Evolutionary conservation across 73 alveolate species (phyloP).

Genomic region (Paramecium caudatum): DNA sequence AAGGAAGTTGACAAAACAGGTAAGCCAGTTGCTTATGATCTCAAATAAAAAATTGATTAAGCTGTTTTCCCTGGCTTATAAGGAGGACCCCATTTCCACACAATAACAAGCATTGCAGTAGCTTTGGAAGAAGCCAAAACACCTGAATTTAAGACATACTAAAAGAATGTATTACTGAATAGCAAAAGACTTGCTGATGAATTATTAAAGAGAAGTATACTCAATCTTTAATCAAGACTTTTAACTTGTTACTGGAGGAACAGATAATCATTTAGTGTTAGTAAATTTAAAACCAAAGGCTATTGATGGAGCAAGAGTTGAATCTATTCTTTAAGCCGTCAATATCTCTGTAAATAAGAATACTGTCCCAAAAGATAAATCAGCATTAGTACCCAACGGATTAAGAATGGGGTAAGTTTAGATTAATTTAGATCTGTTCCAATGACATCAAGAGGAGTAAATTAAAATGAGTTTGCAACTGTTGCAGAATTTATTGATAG

Average conservation of each 20-base stretch:
- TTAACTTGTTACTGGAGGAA: slow-evolving; percentile 91
- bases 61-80: slow-evolving; percentile 96
- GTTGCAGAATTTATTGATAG: slow-evolving; percentile 76
- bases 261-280: slow-evolving; percentile 92
- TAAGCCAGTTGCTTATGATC: slow-evolving; percentile 74
- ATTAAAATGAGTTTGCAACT: slow-evolving; percentile 88
- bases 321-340: slow-evolving; percentile 89
- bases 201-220: slow-evolving; percentile 84
- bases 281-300: slow-evolving; percentile 88
- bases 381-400: slow-evolving; percentile 96
- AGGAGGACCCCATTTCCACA: slow-evolving; percentile 98
- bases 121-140: slow-evolving; percentile 88
- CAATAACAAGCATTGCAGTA: slow-evolving; percentile 93
- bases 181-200: slow-evolving; percentile 86
- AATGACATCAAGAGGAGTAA: slow-evolving; percentile 93
- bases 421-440: slow-evolving; percentile 83
- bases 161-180: slow-evolving; percentile 86
- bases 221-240: slow-evolving; percentile 3
- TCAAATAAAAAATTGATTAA: slow-evolving; percentile 81
- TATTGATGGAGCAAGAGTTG: slow-evolving; percentile 93
- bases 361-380: slow-evolving; percentile 94
- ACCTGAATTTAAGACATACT: slow-evolving; percentile 89
- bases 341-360: slow-evolving; percentile 92
- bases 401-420: slow-evolving; percentile 88
- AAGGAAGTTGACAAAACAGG: slow-evolving; percentile 78